Evolutionary conservation across 192 early-diverging fungal genomes (phyloP).

Genomic region (Entomortierella parvispora): DNA sequence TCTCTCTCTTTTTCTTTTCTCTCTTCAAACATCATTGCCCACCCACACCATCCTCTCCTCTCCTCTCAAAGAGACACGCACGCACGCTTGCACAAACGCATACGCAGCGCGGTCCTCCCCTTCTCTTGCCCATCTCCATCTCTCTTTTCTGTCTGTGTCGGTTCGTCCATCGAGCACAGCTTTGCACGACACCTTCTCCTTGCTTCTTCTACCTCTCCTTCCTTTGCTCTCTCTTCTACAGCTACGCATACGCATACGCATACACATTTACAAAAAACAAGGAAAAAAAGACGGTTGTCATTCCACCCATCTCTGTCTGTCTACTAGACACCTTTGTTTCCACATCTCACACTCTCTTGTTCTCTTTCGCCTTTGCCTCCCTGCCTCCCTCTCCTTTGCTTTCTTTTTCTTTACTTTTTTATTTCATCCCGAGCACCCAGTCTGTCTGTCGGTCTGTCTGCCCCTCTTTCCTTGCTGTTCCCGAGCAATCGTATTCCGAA

Average conservation of each 20-base stretch:
- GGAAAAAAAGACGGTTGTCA: neutral
- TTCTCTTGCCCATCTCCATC: no score
- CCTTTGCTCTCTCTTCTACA: neutral
- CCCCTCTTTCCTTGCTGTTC: neutral
- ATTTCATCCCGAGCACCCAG: no score
- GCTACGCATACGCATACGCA: neutral
- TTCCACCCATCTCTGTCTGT: neutral
- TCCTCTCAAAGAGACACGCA: no score
- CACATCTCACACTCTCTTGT: conserved; percentile 5
- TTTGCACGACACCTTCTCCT: neutral
- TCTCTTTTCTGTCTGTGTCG: neutral
- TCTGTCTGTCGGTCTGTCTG: neutral
- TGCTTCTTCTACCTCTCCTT: neutral
- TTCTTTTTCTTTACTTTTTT: neutral
- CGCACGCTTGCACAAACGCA: no score
- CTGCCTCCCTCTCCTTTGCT: neutral
- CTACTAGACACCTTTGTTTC: no score
- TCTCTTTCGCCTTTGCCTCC: neutral
- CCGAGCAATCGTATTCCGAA: neutral
- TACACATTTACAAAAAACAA: no score
- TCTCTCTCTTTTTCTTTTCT: neutral
- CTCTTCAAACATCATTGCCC: neutral
- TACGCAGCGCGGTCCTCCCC: no score
- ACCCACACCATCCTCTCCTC: no score
- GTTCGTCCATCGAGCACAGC: no score